Evolutionary conservation across 2,329 filamentous ascomycete species (phyloP).

Genomic region (Aspergillus phoenicis): DNA sequence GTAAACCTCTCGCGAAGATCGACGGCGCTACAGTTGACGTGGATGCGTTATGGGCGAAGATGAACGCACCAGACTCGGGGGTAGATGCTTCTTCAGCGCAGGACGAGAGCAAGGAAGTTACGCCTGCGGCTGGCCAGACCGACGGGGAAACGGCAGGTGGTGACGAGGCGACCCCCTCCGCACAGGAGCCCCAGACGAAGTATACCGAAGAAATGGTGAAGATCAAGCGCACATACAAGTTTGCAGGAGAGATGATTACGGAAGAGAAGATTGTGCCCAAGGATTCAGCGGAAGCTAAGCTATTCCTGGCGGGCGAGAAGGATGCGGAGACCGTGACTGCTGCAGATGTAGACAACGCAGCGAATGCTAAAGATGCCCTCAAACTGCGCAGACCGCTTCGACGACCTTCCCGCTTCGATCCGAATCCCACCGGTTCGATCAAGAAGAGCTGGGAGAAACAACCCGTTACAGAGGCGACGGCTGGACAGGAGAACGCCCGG

Average conservation of each 20-base stretch:
- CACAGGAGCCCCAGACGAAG: constrained; percentile 16
- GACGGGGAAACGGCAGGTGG: constrained; percentile 13
- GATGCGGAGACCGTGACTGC: constrained; percentile 38
- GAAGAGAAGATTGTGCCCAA: constrained; percentile 57
- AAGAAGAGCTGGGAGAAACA: constrained; percentile 50
- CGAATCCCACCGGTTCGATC: constrained; percentile 47
- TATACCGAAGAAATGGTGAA: constrained; percentile 52
- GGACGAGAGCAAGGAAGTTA: constrained; percentile 19
- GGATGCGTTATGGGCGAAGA: constrained; percentile 56
- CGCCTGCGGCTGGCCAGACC: constrained; percentile 15
- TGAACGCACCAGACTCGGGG: constrained; percentile 45
- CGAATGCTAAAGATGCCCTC: constrained; percentile 22
- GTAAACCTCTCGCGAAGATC: constrained; percentile 50
- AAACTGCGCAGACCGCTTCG: constrained; percentile 44
- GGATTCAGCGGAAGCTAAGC: constrained; percentile 57
- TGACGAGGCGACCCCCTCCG: constrained; percentile 16
- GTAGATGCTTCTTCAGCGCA: constrained; percentile 17
- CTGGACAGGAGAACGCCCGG: constrained; percentile 38
- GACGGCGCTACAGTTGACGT: constrained; percentile 59
- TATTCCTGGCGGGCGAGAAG: constrained; percentile 50
- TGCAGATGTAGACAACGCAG: constrained; percentile 26
- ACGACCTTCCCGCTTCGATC: constrained; percentile 50
- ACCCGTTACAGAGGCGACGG: constrained; percentile 23
- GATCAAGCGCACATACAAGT: constrained; percentile 60
- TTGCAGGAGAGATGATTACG: constrained; percentile 58